phyloP scores from a whole-genome alignment of 495 filamentous ascomycete genomes.

The Aspergillus haitiensis region DNA sequence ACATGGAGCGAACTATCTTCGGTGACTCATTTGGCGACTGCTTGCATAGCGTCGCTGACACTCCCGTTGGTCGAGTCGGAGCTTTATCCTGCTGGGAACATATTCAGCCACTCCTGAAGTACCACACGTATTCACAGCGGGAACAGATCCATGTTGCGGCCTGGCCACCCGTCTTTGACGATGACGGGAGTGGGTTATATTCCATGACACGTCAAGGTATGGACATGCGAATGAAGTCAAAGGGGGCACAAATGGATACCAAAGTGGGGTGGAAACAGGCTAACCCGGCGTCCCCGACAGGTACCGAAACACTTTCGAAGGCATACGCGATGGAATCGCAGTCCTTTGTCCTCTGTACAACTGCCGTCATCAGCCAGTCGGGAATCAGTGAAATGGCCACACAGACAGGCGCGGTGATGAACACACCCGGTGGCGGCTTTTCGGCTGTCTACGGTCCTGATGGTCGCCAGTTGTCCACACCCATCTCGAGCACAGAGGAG shows the following conservation, averaged over 20 bases:
- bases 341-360: constrained; percentile 52
- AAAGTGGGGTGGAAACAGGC: constrained; percentile 10
- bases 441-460: constrained; percentile 56
- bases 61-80: constrained; percentile 47
- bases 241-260: no score
- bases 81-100: constrained; percentile 59
- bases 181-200: constrained; percentile 30
- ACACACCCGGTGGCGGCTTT: constrained; percentile 46
- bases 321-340: constrained; percentile 55
- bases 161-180: constrained; percentile 49
- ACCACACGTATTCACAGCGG: constrained; percentile 50
- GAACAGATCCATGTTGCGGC: constrained; percentile 58
- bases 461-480: constrained; percentile 42
- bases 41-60: constrained; percentile 44
- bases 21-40: constrained; percentile 53
- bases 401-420: constrained; percentile 33
- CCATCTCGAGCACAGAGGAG: constrained; percentile 33
- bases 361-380: constrained; percentile 40
- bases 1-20: constrained; percentile 63
- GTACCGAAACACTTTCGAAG: no score
- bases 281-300: no score
- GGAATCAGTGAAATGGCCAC: constrained; percentile 46
- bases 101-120: constrained; percentile 60
- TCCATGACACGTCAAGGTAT: constrained; percentile 42
- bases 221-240: no score